These are phyloP conservation scores for Forsythia viridissima DNA, from an alignment of 257 asterid species.

Conservation along the genomic window DNA sequence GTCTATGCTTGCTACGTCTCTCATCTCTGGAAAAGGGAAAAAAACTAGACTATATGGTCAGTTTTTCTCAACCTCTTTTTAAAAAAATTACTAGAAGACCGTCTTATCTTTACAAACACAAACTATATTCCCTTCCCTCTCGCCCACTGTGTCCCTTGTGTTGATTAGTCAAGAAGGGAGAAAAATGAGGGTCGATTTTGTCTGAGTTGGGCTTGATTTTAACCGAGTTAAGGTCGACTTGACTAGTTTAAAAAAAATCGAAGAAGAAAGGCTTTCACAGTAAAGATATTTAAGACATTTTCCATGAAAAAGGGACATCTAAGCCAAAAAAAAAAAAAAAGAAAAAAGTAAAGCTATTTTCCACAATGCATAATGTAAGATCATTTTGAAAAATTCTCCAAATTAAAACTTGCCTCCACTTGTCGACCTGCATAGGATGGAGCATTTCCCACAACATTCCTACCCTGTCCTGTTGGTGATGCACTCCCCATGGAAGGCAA, in stretches of 20 bases:
- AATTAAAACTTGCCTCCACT: constrained; percentile 46
- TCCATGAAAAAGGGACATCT: not conserved
- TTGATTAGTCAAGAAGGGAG: too few relatives aligned
- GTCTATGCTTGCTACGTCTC: not conserved
- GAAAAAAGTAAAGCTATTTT: not conserved
- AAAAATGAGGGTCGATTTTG: not conserved
- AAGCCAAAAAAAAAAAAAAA: too few relatives aligned
- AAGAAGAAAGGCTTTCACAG: too few relatives aligned
- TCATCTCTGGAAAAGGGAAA: not conserved
- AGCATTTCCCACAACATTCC: constrained; percentile 62
- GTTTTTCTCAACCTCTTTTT: not conserved
- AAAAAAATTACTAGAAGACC: too few relatives aligned
- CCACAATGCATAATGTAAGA: not conserved
- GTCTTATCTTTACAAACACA: too few relatives aligned
- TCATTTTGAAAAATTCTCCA: not conserved
- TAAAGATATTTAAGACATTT: not conserved
- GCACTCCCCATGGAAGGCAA: constrained; percentile 66
- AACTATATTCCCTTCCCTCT: not conserved
- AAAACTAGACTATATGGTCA: not conserved
- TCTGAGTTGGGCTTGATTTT: not conserved
- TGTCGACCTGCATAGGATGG: constrained; percentile 60
- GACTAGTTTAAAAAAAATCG: too few relatives aligned
- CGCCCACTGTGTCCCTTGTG: not conserved
- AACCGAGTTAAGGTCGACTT: not conserved
- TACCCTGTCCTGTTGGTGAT: constrained; percentile 58